These are phyloP conservation scores for Colletotrichum lindemuthianum DNA, from an alignment of 2,329 filamentous ascomycete species.

Conservation along the genomic window DNA sequence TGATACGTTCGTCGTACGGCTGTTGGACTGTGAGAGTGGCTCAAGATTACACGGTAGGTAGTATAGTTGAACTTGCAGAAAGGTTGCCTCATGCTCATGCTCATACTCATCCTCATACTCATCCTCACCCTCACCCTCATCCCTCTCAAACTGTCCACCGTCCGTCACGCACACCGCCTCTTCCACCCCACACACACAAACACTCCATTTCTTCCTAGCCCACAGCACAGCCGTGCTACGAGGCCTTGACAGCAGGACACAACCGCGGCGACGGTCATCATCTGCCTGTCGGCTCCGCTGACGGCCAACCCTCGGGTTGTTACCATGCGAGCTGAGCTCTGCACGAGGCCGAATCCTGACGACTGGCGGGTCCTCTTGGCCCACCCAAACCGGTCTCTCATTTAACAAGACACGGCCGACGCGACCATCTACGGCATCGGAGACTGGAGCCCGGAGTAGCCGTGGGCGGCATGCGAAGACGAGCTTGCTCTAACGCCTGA, in stretches of 20 bases:
- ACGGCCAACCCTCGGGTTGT: constrained; percentile 13
- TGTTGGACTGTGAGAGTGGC: background rate
- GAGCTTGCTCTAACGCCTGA: constrained; percentile 13
- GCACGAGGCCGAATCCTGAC: constrained; percentile 24
- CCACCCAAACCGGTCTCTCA: constrained; percentile 22
- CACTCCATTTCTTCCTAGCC: constrained; percentile 10
- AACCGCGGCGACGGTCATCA: constrained; percentile 22
- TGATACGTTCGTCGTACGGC: background rate
- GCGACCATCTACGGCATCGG: constrained; percentile 31
- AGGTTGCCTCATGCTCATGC: background rate
- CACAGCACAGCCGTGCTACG: too few relatives aligned
- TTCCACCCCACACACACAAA: constrained; percentile 26
- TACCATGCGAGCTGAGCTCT: constrained; percentile 3
- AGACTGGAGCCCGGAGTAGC: constrained; percentile 16
- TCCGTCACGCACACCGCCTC: constrained; percentile 27
- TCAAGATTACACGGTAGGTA: background rate
- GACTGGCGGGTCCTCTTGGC: constrained; percentile 17
- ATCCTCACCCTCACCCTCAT: background rate
- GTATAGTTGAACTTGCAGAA: too few relatives aligned
- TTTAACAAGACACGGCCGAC: constrained; percentile 22
- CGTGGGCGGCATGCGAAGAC: constrained; percentile 6
- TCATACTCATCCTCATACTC: constrained; percentile 1
- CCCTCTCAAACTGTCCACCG: background rate
- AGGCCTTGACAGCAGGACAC: background rate
- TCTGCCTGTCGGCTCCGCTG: constrained; percentile 11